Evolutionary conservation across 108 stramenopile species (phyloP), one percentile per base, ranked within the genome.

Genomic region (Cyclotella distinguenda): DNA sequence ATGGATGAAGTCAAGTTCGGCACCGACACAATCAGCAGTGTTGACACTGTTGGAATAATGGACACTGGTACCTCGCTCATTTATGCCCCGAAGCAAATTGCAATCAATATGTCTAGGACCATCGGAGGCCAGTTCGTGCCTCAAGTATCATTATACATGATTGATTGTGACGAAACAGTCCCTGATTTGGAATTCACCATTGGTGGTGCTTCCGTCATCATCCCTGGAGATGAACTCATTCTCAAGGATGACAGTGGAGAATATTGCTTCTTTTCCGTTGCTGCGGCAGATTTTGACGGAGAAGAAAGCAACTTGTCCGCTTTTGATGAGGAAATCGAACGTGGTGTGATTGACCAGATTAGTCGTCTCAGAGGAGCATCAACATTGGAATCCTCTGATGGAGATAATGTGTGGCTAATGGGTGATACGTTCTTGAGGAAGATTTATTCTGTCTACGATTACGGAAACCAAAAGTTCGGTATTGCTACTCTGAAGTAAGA

Each of bases 51-150:
- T 3, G 74, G 66, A 13, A 98, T 98, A 82, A 88, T 97, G 38
- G 97, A 98, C 85, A 86, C 91, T 21, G 97, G 97, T 40, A 98
- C 97, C 19, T 95, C 93, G 18, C 70, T 98, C 28, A 87, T 98
- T 47, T 85, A 88, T 27, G 97, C 94, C 15, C 97, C 97, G 21
- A 72, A 76, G 53, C 68, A 71, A 9, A 85, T 85, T 23, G 77
- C 95, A n/a, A 40, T 75, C 58, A 60, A 74, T 33, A 68, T 98
- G 46, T 96, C 95, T n/a, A 9, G 53, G 25, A 16, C 56, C 13
- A 56, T 96, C 30, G 93, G 93, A 30, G 97, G 91, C 55, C 89
- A 71, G 60, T 70, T 84, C 34, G 82, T 71, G 21, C 45, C 90
- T 42, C 65, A 65, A 50, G 80, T 85, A 30, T 87, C 88, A 13